Evolutionary conservation across 345 rosid genomes (phyloP).

Genomic region (Salix dunnii): DNA sequence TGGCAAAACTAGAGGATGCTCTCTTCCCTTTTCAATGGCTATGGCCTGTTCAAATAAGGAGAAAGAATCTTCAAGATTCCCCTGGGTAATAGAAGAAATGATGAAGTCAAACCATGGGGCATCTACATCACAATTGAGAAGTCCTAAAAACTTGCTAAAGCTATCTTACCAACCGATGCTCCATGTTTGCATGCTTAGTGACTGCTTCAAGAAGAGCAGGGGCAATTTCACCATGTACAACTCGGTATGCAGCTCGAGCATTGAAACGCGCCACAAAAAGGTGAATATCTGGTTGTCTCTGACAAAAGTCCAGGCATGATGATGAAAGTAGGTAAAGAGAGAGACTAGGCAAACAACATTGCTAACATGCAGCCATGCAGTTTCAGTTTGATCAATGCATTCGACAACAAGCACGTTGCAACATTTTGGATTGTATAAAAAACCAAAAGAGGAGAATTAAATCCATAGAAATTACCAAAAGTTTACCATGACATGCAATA

Average conservation of each 20-base stretch:
- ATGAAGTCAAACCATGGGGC: conserved; percentile 15
- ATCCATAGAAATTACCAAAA: not conserved
- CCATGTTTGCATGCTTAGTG: conserved; percentile 95
- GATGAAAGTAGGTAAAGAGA: not conserved
- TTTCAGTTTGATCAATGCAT: not conserved
- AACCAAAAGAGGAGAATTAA: not conserved
- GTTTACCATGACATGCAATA: not conserved
- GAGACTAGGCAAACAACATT: not conserved
- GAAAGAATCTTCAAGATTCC: conserved; percentile 70
- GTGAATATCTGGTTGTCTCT: conserved; percentile 95
- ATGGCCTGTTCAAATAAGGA: conserved; percentile 84
- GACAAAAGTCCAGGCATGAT: conserved; percentile 10
- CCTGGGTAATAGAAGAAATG: conserved; percentile 45
- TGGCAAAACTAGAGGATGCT: conserved; percentile 69
- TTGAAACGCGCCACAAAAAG: conserved; percentile 84
- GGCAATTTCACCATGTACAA: conserved; percentile 75
- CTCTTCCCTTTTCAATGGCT: conserved; percentile 95
- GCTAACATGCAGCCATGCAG: not conserved
- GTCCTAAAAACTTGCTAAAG: conserved; percentile 13
- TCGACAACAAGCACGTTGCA: not conserved
- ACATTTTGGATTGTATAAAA: not conserved
- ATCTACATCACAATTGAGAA: conserved; percentile 7
- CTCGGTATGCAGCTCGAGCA: conserved; percentile 86
- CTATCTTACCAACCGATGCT: conserved; percentile 64
- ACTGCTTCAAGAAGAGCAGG: conserved; percentile 97